Base-by-base conservation (phyloP, 1,284 basidiomycete species). In the Apiotrichum laibachii region DNA sequence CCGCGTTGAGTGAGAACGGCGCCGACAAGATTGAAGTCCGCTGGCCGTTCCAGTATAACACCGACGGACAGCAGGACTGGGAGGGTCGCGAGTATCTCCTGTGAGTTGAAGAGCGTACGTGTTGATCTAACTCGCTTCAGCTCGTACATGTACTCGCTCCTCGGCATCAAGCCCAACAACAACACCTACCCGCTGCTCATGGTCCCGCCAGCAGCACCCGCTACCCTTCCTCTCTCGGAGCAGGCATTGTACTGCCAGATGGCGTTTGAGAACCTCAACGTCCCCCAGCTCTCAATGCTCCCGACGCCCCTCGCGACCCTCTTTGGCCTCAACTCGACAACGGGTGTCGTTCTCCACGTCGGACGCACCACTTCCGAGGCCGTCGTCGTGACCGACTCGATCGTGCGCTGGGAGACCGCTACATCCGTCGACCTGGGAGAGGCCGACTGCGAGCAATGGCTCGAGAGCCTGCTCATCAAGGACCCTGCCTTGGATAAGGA, bases 191-290 rank as follows among this genome's bases (percentile, higher is more conserved):
- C 75, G 0, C 64, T 78, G 1, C 66, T 78, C 13, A 65, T 79
- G 22, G 57, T 79, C 1, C 76, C 72, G 3, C 85, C 87, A 21
- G 82, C 92, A 21, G 83, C 90, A 18, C 84, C 69, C 5, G 61
- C 72, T 5, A 61, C 67, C 1, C 60, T 77, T 6, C 68, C 76
- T 0, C 67, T 77, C 9, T 83, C 89, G n/a, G 84, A 88, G 54
- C 81, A 84, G 55, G 83, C 85, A 7, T 84, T 88, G 71, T 90
- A 95, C 70, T 88, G 88, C 65, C 91, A 90, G 72, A 82, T 93
- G 57, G 92, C 96, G 74, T 99, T 98, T 72, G 94, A 98, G 74
- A 85, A 87, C n/a, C 90, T 97, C 83, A 96, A 97, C 73, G 86
- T 88, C 46, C 89, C 95, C 5, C 89, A 86, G 33, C 85, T 97